A percentile compares a stretch with the other conserved stretches of the same genome.
phyloP scores from a whole-genome alignment of 2,329 filamentous ascomycete genomes.

The Herpotrichia juniperi region DNA sequence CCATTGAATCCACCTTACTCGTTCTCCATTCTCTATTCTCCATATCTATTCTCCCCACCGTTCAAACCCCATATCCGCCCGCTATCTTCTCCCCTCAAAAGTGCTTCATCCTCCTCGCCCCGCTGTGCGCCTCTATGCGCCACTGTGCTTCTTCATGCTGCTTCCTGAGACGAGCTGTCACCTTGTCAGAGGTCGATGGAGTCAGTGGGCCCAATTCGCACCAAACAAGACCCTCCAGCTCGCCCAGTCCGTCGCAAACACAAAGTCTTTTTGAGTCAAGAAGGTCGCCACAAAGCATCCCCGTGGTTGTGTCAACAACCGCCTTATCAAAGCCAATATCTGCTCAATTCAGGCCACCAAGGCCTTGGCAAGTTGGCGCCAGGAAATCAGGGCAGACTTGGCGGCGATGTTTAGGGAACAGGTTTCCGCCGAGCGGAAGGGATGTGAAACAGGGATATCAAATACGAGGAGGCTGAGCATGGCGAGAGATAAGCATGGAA shows the following conservation, averaged over 20 bases:
- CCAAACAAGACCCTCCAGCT: background rate
- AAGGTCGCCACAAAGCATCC: background rate
- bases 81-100: too few relatives aligned
- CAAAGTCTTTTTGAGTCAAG: too few relatives aligned
- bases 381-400: background rate
- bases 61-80: too few relatives aligned
- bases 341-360: background rate
- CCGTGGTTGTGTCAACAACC: background rate
- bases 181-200: background rate
- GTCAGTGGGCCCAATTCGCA: background rate
- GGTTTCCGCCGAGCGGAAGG: background rate
- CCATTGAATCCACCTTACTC: too few relatives aligned
- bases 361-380: slow-evolving; percentile 3
- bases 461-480: background rate
- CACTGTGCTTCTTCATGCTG: too few relatives aligned
- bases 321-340: background rate
- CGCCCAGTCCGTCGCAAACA: background rate
- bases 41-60: too few relatives aligned
- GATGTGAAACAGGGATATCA: background rate
- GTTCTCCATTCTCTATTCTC: too few relatives aligned
- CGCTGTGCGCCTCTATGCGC: too few relatives aligned
- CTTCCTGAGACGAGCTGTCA: background rate
- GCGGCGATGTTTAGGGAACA: background rate
- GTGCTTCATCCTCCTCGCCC: too few relatives aligned
- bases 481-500: background rate